Base-by-base conservation (phyloP, 108 stramenopile genomes). In the Skeletonema costatum region DNA sequence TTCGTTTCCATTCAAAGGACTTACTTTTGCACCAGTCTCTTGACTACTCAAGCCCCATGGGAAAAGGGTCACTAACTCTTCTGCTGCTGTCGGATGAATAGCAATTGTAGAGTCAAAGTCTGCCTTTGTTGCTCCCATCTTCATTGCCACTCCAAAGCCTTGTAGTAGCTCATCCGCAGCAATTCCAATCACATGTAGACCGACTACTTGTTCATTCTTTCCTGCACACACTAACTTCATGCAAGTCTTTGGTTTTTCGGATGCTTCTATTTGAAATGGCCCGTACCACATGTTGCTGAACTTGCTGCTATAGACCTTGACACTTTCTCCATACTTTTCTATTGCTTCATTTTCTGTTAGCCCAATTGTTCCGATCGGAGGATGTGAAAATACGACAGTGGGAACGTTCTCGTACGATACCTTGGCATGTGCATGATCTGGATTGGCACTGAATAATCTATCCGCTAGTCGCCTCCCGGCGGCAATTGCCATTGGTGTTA, bases 81-180 rank as follows among this genome's bases (percentile, higher is more conserved):
- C 95, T 16, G 91, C 84, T 19, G 92, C 92, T n/a, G 99, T 99
- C 21, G 98, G 98, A 68, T 99, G 98, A 59, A 99, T 96, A 9
- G 97, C 98, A 32, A 99, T 82, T 60, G 90, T 90, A 3, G 86
- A 60, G 76, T 99, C 98, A 75, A 99, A 96, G 73, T 99, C 98
- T 8, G 92, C 93, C 83, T 99, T 98, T 63, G 97, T 95, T 31
- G 91, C 91, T n/a, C 92, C 97, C 86, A 97, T 97, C 41, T 98
- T 98, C 51, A 98, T 85, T 12, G 97, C 97, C 63, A 99, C 89
- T 32, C 88, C 97, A 76, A 99, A 97, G 21, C 99, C 99, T 72
- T 99, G 99, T 38, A 99, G 71, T 92, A 99, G 95, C 83, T 99
- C 99, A 67, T 98, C 99, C 5, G 90, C 51, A 19, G 91, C 97